Evolutionary conservation across 2,329 filamentous ascomycete species (phyloP).

Genomic region (Aspergillus terreus): DNA sequence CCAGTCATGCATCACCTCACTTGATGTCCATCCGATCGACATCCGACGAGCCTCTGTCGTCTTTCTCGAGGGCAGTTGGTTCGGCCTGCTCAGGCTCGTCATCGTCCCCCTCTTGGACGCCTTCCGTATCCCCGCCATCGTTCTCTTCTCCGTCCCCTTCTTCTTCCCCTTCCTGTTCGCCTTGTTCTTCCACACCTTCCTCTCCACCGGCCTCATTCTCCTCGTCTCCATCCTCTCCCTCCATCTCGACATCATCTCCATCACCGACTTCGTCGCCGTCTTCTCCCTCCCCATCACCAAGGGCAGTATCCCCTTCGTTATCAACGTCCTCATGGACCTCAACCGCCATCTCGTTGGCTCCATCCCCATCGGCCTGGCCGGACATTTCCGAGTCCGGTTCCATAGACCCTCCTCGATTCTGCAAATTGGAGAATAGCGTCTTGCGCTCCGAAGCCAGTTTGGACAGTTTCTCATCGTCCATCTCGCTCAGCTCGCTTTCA

Average conservation of each 20-base stretch:
- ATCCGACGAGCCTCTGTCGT: too few relatives aligned
- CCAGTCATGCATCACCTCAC: background rate
- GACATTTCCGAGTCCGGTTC: slow-evolving; percentile 26
- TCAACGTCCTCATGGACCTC: slow-evolving; percentile 21
- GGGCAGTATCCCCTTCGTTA: slow-evolving; percentile 11
- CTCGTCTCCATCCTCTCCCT: slow-evolving; percentile 8
- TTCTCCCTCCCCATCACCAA: slow-evolving; percentile 12
- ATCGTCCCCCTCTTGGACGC: background rate
- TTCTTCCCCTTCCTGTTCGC: slow-evolving; percentile 12
- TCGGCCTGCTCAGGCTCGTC: background rate
- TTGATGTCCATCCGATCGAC: too few relatives aligned
- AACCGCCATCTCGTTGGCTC: slow-evolving; percentile 13
- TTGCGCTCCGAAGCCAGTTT: slow-evolving; percentile 23
- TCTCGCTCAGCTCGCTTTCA: slow-evolving; percentile 66
- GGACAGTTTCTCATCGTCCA: slow-evolving; percentile 37
- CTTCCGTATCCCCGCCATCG: background rate
- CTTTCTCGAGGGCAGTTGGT: background rate
- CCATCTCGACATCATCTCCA: slow-evolving; percentile 10
- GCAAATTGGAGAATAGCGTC: slow-evolving; percentile 23
- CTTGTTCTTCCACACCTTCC: slow-evolving; percentile 17
- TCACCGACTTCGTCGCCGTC: slow-evolving; percentile 10
- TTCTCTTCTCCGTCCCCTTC: slow-evolving; percentile 1
- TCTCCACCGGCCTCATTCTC: slow-evolving; percentile 7
- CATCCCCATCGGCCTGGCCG: slow-evolving; percentile 19
- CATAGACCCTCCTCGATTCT: slow-evolving; percentile 17